Base-by-base conservation (phyloP, 352 stramenopile genomes). In the Phytopythium sindhum region DNA sequence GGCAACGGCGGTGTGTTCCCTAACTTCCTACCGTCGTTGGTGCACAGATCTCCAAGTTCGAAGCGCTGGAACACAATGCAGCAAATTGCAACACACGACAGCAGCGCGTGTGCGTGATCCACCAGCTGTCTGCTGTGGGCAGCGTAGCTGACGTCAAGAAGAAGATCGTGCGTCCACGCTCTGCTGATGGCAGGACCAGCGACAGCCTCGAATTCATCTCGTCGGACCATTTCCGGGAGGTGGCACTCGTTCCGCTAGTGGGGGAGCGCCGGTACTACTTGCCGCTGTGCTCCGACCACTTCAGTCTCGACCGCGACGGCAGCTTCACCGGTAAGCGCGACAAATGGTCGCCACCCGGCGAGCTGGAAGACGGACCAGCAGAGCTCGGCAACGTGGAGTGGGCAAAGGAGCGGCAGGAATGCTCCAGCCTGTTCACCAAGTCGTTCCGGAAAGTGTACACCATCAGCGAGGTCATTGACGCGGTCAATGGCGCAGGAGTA, bases 261-360 rank as follows among this genome's bases (percentile, higher is more conserved):
- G 81, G 83, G 21, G 66, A 72, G 12, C 74, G 83, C 3, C 35
- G 65, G 15, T 90, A 90, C 62, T 92, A 92, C 44, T 50, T 89
- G 19, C 73, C 81, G 14, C 60, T 88, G 6, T 33, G 61, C 10
- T 86, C 79, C 0, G 79, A 92, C 29, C 65, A 84, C 63, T 89
- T 78, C 45, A 74, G 68, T 0, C 60, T 84, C 2, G 73, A 86
- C 26, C 88, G 71, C 77, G 51, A 39, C 2, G 74, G 64, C 37
- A 77, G 70, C 42, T 81, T 78, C 48, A 59, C 39, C 28, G 73
- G 69, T 2, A n/a, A 60, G 3, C 28, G 57, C 17, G 63, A 78
- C 2, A 52, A 75, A 4, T 69, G 74, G 35, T 81, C 72, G 7
- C 72, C 69, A 2, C 37, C 73, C 24, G 69, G 72, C 31, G 72